phyloP scores from a whole-genome alignment of 129 eudicot species.

The Ambrosia trifida region DNA sequence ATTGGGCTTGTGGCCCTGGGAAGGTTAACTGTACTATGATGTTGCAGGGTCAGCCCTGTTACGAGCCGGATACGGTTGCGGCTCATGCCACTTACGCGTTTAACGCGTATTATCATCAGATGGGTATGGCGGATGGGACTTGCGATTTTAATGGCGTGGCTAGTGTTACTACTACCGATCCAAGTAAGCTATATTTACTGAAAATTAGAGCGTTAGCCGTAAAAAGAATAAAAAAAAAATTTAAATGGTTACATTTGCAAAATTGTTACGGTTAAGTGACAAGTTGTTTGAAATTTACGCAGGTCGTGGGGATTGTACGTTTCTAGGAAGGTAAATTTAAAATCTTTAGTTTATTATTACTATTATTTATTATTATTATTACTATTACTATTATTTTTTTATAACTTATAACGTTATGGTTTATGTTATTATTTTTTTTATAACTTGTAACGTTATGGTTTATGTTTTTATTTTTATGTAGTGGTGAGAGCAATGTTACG shows the following conservation, averaged over 20 bases:
- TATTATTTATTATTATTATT: too few species aligned
- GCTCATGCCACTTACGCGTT: slow-evolving; percentile 82
- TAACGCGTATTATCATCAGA: slow-evolving; percentile 67
- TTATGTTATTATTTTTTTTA: too few species aligned
- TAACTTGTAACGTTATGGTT: not conserved
- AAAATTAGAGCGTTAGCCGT: too few species aligned
- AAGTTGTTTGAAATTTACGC: slow-evolving; percentile 6
- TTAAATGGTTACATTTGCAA: too few species aligned
- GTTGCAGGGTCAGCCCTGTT: slow-evolving; percentile 71
- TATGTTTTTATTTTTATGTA: slow-evolving; percentile 7
- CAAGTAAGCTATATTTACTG: slow-evolving; percentile 42
- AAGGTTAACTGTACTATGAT: slow-evolving; percentile 75
- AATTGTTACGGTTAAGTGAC: not conserved
- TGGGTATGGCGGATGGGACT: slow-evolving; percentile 68
- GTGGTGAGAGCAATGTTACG: slow-evolving; percentile 28
- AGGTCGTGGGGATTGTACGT: slow-evolving; percentile 32
- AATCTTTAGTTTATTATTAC: not conserved
- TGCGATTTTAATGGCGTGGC: slow-evolving; percentile 90
- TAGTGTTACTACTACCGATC: slow-evolving; percentile 64
- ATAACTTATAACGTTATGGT: too few species aligned
- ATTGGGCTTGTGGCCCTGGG: slow-evolving; percentile 97
- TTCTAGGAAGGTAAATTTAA: slow-evolving; percentile 30
- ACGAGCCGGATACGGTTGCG: slow-evolving; percentile 68
- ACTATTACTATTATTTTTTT: not conserved
- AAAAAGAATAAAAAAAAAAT: too few species aligned